These are phyloP conservation scores for Linum trigynum DNA, from an alignment of 345 rosid species.

Conservation along the genomic window DNA sequence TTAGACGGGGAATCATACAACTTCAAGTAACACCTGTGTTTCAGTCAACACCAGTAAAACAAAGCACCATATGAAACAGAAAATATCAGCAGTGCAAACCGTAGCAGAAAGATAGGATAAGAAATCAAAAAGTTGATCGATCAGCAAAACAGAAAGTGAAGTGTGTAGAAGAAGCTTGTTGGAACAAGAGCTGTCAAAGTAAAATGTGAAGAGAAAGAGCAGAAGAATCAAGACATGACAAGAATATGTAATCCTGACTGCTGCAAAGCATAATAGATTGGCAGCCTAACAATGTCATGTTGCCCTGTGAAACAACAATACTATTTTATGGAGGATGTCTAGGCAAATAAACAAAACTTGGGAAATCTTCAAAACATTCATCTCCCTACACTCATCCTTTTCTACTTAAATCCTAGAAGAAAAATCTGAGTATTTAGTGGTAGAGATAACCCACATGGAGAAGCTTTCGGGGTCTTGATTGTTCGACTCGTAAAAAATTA, in stretches of 20 bases:
- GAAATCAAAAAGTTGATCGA: not conserved
- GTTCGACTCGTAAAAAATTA: too few relatives aligned
- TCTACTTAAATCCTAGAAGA: too few relatives aligned
- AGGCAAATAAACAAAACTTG: too few relatives aligned
- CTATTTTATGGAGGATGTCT: too few relatives aligned
- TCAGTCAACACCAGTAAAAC: constrained; percentile 10
- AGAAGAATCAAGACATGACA: not conserved
- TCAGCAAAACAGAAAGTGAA: not conserved
- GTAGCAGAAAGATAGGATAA: not conserved
- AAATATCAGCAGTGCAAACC: not conserved
- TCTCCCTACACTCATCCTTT: too few relatives aligned
- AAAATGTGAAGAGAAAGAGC: not conserved
- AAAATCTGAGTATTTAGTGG: too few relatives aligned
- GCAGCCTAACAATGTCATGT: not conserved
- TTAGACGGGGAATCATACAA: constrained; percentile 76
- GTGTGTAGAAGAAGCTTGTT: not conserved
- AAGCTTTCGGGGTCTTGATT: too few relatives aligned
- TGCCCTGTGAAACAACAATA: too few relatives aligned
- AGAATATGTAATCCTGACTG: too few relatives aligned
- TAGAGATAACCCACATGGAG: too few relatives aligned
- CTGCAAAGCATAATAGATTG: not conserved
- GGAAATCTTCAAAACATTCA: too few relatives aligned
- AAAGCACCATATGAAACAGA: not conserved
- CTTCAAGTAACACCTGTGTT: constrained; percentile 76
- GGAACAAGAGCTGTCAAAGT: not conserved